A percentile compares a stretch with the other conserved stretches of the same genome.
These are phyloP conservation scores for Brassica rapa DNA, from an alignment of 345 rosid genomes.

Conservation along the genomic window DNA sequence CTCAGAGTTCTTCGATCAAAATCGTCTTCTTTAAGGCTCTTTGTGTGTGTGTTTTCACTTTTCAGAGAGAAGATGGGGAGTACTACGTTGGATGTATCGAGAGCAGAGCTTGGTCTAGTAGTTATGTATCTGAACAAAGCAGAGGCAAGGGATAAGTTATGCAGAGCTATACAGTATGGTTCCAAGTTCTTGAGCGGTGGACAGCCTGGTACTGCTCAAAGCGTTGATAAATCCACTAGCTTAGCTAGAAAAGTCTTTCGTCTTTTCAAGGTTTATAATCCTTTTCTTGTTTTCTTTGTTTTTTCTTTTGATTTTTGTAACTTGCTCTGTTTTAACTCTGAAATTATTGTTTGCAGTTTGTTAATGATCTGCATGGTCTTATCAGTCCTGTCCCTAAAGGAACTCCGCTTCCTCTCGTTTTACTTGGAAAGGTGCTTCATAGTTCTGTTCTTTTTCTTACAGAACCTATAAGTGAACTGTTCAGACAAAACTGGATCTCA, in stretches of 20 bases:
- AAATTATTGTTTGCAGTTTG: slow-evolving; percentile 57
- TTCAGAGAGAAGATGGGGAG: slow-evolving; percentile 55
- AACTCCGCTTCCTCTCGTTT: slow-evolving; percentile 88
- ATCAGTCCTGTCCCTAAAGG: slow-evolving; percentile 91
- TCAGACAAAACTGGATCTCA: neutral
- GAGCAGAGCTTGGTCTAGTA: slow-evolving; percentile 85
- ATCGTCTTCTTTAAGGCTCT: neutral
- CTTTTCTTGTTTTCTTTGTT: neutral
- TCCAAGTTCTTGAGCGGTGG: slow-evolving; percentile 89
- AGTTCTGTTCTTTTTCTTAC: neutral
- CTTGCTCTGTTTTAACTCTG: neutral
- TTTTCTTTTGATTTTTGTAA: neutral
- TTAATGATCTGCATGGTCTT: slow-evolving; percentile 90
- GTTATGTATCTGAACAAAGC: slow-evolving; percentile 96
- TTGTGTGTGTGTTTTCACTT: neutral
- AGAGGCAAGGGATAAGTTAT: slow-evolving; percentile 98
- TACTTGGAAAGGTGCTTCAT: slow-evolving; percentile 81
- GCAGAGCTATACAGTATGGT: slow-evolving; percentile 99
- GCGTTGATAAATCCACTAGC: slow-evolving; percentile 90
- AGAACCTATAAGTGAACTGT: neutral
- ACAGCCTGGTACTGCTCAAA: slow-evolving; percentile 91
- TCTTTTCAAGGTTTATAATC: slow-evolving; percentile 71
- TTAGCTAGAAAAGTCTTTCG: slow-evolving; percentile 98
- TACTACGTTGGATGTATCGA: slow-evolving; percentile 60
- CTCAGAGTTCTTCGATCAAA: neutral